Base-by-base conservation (phyloP, 257 asterid genomes). In the Oldenlandia corymbosa region DNA sequence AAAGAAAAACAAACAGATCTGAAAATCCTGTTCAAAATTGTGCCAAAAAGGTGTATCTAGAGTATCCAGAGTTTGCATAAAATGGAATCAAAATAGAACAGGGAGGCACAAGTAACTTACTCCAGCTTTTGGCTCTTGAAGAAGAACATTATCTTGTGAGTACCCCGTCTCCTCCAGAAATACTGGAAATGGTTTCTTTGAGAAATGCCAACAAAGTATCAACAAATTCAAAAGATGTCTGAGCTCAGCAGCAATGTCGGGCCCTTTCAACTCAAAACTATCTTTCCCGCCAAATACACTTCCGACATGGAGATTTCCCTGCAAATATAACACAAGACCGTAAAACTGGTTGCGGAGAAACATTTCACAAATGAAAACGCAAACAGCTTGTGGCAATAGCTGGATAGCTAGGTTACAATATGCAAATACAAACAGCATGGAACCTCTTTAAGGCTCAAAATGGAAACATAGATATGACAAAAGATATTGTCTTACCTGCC, bases 111-210 rank as follows among this genome's bases (percentile, higher is more conserved):
- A 23, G 27, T 68, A 49, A 84, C 97, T 72, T 79, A 93, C 99
- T 66, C 96, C 99, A 51, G 99, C 99, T 83, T 93, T 93, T 42
- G 99, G 95, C 77, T 93, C 97, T 76, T 93, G 99, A 58, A 93
- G 91, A 41, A 93, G 80, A 59, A 93, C 99, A 68, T 91, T 90
- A 66, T 83, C 94, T 69, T 75, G 77, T 47, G 90, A 79, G 79
- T 82, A 85, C 21, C 99, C 99, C 5, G 99, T 90, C 86, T 87
- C 96, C 81, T 85, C 91, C 43, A 93, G 69, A 82, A 93, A 93
- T 50, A 83, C 53, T 13, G 79, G 86, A 68, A 93, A 93, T 5
- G 97, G 86, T 59, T 87, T 93, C 75, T 93, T 93, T 31, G 97
- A 93, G 80, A 93, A 93, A 79, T 90, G 99, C 96, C 96, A 93